These are phyloP conservation scores for Chytriomyces hyalinus DNA, from an alignment of 192 early-diverging fungal species.

Conservation along the genomic window DNA sequence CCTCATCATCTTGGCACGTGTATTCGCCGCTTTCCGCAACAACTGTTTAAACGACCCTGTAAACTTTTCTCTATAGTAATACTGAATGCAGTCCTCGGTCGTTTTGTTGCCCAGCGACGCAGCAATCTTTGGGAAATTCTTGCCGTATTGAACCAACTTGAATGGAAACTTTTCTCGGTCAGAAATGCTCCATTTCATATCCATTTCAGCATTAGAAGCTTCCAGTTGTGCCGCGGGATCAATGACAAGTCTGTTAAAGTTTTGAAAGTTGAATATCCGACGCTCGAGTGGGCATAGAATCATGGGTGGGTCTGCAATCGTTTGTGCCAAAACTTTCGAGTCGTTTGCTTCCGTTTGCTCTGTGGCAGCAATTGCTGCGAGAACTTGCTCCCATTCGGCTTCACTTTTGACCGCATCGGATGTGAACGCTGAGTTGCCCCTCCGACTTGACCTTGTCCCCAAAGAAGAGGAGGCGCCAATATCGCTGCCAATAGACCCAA, in stretches of 20 bases:
- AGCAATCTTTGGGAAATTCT: slow-evolving; percentile 56
- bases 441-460: slow-evolving; percentile 3
- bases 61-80: slow-evolving; percentile 59
- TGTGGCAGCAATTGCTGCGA: slow-evolving; percentile 46
- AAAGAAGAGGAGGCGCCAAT: background rate
- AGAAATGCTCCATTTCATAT: slow-evolving; percentile 45
- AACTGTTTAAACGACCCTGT: slow-evolving; percentile 46
- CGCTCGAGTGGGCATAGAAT: slow-evolving; percentile 36
- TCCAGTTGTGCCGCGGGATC: slow-evolving; percentile 51
- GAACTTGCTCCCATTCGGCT: slow-evolving; percentile 53
- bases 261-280: slow-evolving; percentile 26
- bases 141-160: slow-evolving; percentile 49
- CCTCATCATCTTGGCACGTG: slow-evolving; percentile 19
- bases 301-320: slow-evolving; percentile 41
- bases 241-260: slow-evolving; percentile 45
- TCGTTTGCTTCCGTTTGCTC: slow-evolving; percentile 32
- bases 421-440: slow-evolving; percentile 32
- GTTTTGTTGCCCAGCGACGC: slow-evolving; percentile 43
- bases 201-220: slow-evolving; percentile 38
- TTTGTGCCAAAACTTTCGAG: slow-evolving; percentile 15
- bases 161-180: slow-evolving; percentile 46
- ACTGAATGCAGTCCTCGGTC: slow-evolving; percentile 51
- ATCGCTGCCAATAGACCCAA: background rate
- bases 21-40: slow-evolving; percentile 35
- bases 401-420: slow-evolving; percentile 59